Evolutionary conservation across 192 early-diverging fungal genomes (phyloP), one percentile per base, ranked within the genome.

Genomic region (Podila verticillata): DNA sequence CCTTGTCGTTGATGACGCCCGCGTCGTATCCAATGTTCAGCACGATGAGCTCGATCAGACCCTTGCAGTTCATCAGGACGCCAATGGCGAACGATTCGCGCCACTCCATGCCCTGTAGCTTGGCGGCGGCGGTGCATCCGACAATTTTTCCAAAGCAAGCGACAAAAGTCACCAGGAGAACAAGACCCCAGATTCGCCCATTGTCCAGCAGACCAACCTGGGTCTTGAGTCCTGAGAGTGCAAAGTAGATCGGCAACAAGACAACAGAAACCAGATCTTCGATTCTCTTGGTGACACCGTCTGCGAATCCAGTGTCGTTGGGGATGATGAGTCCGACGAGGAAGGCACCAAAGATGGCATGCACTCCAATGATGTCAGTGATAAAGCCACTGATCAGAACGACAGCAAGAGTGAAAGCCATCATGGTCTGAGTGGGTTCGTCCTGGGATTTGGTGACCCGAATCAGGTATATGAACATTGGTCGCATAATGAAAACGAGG

Each of bases 41-140:
- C 29, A 99, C 96, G 63, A 98, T 97, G 7, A 99, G 87, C 84
- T 98, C 97, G 8, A 98, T 95, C 30, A 98, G 86, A 49, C 93
- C 96, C 84, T 97, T 98, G 74, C 94, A 95, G 87, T 95, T 97
- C 96, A 98, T 98, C 63, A 98, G 78, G 58, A 95, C 71, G 2
- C 97, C 97, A 57, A 97, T 87, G 1, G 95, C 87, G 13, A 93
- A 84, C 0, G 95, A 95, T 72, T 98, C 96, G 77, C 94, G 89
- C 91, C 91, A 94, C 26, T 87, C 86, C 65, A 95, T 88, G 34
- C 91, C 91, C 47, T 83, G 85, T n/a, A 92, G 51, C 31, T 87
- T 84, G 3, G 94, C 92, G 1, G 94, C 91, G 7, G 85, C 10
- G 0, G 90, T 89, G 57, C 93, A 94, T 10, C 95, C 96, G n/a